Evolutionary conservation across 495 filamentous ascomycete genomes (phyloP), one percentile per base, ranked within the genome.

Genomic region (Thermothielavioides terrestris): DNA sequence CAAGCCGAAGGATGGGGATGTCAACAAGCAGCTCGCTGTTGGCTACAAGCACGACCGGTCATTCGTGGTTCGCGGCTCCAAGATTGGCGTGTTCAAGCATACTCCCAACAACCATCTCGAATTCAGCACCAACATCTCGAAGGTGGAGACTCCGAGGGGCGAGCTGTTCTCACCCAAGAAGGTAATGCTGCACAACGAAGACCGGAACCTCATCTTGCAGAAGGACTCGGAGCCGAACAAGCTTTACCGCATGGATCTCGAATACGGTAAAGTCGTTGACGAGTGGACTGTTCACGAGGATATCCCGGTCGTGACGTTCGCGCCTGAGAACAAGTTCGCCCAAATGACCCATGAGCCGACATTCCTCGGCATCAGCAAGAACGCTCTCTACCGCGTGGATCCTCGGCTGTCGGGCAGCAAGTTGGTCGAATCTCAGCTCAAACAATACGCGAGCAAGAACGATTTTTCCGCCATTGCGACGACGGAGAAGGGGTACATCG

Each of bases 251-350:
- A 96, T 98, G 92, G 92, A 98, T 72, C 72, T 98, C 51, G 94
- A 97, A 59, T 94, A 92, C 60, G 92, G 92, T 47, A 97, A 95
- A 72, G 86, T 98, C n/a, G 88, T 97, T 2, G 94, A 98, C 62
- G 94, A 98, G 67, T 98, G 92, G 92, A 96, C 94, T 57, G 78
- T 98, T n/a, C 91, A 98, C 59, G 90, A 98, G 48, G 88, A 98
- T 68, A 96, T 98, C 49, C 79, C 85, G 1, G 88, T 98, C 43
- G 80, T 84, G 17, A 88, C 82, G 6, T 94, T 97, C 68, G 88
- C 83, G 4, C 92, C 94, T 3, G 91, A 95, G 61, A 94, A 80
- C 81, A 98, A 98, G 81, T 98, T 95, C 59, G 80, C 92, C 4
- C 94, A 98, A 75, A 95, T 95, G 89, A 94, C 89, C 1, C 80